Evolutionary conservation across 495 filamentous ascomycete genomes (phyloP), one percentile per base, ranked within the genome.

Genomic region (Xylaria castorea): DNA sequence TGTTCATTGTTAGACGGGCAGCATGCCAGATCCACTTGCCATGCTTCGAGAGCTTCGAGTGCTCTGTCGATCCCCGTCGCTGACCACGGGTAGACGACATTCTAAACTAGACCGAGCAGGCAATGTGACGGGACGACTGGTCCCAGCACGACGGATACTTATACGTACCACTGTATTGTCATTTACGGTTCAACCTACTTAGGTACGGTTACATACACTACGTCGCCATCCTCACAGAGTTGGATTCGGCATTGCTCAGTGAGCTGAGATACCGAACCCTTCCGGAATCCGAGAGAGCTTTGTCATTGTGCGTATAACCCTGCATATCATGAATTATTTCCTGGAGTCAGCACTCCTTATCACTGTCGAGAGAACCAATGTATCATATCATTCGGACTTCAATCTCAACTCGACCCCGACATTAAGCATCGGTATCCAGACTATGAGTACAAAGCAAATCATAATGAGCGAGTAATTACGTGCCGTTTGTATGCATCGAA

Each of bases 91-190:
- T 68, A 71, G 70, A 71, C 68, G 72, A 71, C 72, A 32, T 61
- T 72, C 75, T 74, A 78, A 67, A 63, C 75, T 69, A 69, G 73
- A 75, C 72, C 18, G 14, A 66, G 75, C 50, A 71, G 75, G 73
- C 40, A 8, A 71, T 65, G 42, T 67, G 71, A 73, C 73, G 57
- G 71, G 63, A 73, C 73, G 20, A 66, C 69, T 38, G 74, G 78
- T 78, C 76, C 78, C 78, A 75, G 73, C 74, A 63, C 71, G 61
- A 69, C 70, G 78, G 78, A 76, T 77, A 79, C 70, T 9, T 38
- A 50, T 20, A 44, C 11, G 55, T 70, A 65, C 69, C 69, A 65
- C 40, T 27, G 0, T 50, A 16, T 64, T n/a, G 25, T 55, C 69
- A n/a, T 18, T 16, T 40, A 71, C 44, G 69, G 69, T 57, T 46